phyloP scores from a whole-genome alignment of 805 yeast species.

The Jamesozyma jinghongensis region DNA sequence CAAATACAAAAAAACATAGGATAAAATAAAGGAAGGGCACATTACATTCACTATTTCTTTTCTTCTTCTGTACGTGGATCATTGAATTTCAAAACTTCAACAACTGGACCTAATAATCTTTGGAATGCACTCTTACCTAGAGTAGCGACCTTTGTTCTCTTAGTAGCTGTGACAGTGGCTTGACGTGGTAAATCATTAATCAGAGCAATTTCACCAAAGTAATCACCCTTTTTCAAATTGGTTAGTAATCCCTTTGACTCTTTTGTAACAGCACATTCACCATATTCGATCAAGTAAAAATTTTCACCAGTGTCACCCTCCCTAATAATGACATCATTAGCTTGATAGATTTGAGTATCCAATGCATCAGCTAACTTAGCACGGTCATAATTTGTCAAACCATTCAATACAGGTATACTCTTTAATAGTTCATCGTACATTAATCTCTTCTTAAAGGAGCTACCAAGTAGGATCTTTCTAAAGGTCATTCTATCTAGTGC shows the following conservation, averaged over 20 bases:
- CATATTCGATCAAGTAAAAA: conserved; percentile 69
- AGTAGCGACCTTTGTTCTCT: conserved; percentile 78
- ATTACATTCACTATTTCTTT: conserved; percentile 1
- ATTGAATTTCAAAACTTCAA: conserved; percentile 73
- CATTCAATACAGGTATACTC: conserved; percentile 72
- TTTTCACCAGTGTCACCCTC: conserved; percentile 84
- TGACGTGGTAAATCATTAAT: conserved; percentile 87
- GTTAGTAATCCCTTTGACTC: conserved; percentile 50
- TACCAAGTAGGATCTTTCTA: conserved; percentile 82
- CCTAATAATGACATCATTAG: conserved; percentile 65
- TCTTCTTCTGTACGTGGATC: conserved; percentile 45
- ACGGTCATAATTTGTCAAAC: conserved; percentile 71
- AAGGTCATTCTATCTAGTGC: conserved; percentile 89
- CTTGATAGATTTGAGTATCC: conserved; percentile 59
- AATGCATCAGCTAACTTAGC: conserved; percentile 92
- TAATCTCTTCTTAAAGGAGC: conserved; percentile 80
- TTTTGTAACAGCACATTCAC: conserved; percentile 69
- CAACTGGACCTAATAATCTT: conserved; percentile 89
- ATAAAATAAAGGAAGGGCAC: neutral
- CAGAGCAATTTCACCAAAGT: conserved; percentile 94
- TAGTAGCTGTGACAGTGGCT: conserved; percentile 78
- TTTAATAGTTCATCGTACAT: conserved; percentile 84
- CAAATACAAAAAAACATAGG: neutral
- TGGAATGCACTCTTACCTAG: conserved; percentile 89
- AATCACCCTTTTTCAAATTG: conserved; percentile 67